A percentile compares a stretch with the other conserved stretches of the same genome.
phyloP scores from a whole-genome alignment of 352 stramenopile genomes.

The Globisporangium splendens region DNA sequence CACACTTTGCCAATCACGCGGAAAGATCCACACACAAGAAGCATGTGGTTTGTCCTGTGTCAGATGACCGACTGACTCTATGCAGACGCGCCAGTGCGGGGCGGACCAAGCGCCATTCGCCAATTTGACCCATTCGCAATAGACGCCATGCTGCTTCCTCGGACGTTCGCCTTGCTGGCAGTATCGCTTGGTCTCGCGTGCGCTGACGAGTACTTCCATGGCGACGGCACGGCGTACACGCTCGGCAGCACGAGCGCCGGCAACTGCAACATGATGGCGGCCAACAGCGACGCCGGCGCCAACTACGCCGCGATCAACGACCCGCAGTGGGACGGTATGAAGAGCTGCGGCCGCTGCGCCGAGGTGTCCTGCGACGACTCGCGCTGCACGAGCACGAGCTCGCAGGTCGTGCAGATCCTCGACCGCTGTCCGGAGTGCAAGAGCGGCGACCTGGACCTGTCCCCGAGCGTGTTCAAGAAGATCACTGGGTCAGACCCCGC shows the following conservation, averaged over 20 bases:
- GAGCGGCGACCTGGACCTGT: slow-evolving; percentile 65
- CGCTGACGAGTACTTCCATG: slow-evolving; percentile 17
- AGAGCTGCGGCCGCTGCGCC: slow-evolving; percentile 40
- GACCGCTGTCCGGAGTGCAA: slow-evolving; percentile 73
- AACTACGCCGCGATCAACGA: slow-evolving; percentile 57
- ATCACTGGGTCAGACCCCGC: slow-evolving; percentile 58
- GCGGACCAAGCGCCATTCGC: no score
- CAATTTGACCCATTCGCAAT: no score
- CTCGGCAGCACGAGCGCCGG: slow-evolving; percentile 24
- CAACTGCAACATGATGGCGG: slow-evolving; percentile 59
- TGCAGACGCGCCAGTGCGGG: no score
- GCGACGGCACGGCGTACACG: slow-evolving; percentile 45
- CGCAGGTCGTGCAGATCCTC: slow-evolving; percentile 59
- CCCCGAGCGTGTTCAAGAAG: slow-evolving; percentile 56
- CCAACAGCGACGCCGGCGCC: slow-evolving; percentile 18
- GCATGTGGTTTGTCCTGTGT: no score
- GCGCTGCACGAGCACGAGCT: slow-evolving; percentile 44
- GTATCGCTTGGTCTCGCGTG: neutral
- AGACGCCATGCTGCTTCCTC: no score
- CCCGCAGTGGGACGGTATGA: slow-evolving; percentile 33
- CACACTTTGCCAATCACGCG: no score
- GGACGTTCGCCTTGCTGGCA: neutral
- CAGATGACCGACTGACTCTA: no score
- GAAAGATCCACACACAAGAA: no score
- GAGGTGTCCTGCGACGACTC: slow-evolving; percentile 50